Base-by-base conservation (phyloP, 2,329 filamentous ascomycete genomes). In the Colletotrichum phormii region DNA sequence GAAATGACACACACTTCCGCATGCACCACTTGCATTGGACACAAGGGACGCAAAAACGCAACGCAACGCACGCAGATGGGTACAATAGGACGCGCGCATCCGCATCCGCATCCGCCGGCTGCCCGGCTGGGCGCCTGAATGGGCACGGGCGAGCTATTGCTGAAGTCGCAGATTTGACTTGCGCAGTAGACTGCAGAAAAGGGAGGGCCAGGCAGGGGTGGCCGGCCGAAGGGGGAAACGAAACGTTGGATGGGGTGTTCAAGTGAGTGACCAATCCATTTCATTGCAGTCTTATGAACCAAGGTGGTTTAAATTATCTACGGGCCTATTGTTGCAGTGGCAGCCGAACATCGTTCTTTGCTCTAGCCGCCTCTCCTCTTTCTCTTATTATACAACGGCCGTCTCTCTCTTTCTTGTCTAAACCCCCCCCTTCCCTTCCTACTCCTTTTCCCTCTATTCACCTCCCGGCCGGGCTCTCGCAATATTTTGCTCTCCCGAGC, bases 1-100 rank as follows among this genome's bases (percentile, higher is more conserved):
- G 71, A 73, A 73, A 73, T 73, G 71, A 66, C 60, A 66, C 66
- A 66, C 60, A 60, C 62, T 58, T 24, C n/a, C 37, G 29, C 66
- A 60, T 70, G 65, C 66, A 61, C 65, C 65, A 64, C 59, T 59
- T 68, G 64, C 51, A 63, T 55, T 72, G 58, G 69, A 67, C 51
- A 57, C 24, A 11, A 42, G 5, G 13, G 37, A 42, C 37, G 37
- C 13, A 15, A 42, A 13, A 42, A 42, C 62, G n/a, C 33, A 13
- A 49, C 54, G n/a, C 49, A 46, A 42, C 49, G 49, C 58, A 63
- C 58, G 24, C 70, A 70, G 53, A 72, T 24, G 33, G 60, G 54
- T 59, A 60, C 31, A 58, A 46, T 64, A 63, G 70, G 37, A 64
- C 33, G 65, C 70, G 55, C 54, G 42, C 66, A 72, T 72, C 64